Base-by-base conservation (phyloP, 257 asterid species). In the Jacaranda mimosifolia region DNA sequence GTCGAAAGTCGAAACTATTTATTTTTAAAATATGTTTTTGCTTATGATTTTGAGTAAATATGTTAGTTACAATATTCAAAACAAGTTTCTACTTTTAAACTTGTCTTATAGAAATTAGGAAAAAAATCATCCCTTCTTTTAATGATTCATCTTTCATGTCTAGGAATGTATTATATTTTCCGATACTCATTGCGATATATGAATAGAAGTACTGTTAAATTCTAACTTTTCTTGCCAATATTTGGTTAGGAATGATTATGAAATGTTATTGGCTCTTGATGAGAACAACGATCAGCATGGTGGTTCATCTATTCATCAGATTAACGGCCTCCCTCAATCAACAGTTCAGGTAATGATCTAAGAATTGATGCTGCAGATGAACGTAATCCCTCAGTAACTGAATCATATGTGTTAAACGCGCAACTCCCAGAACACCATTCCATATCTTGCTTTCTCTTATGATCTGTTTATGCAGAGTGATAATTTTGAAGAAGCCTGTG, bases 231-330 rank as follows among this genome's bases (percentile, higher is more conserved):
- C 52, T 55, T 76, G 65, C 53, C 49, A 9, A 49, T 52, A 53
- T 73, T 62, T 78, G 65, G 19, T 56, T 78, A 95, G 99, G 87
- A 77, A 90, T 82, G 99, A 95, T 83, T 95, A 95, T 49, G 99
- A 95, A 80, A 89, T 89, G 97, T 78, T 95, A 63, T 80, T 95
- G 90, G 89, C 98, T 62, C 99, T 95, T 59, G 99, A 95, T 78
- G 99, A 95, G 69, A 88, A 92, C 80, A 91, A 82, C 76, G 87
- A 86, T 83, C 88, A 57, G 18, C 96, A 85, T 36, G 83, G 88
- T 11, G 99, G 99, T 70, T 92, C 97, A 72, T 85, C 96, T 71
- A 49, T n/a, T 77, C 83, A 60, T 79, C 91, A 69, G 82, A 91
- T 95, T 64, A 89, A 91, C 73, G 87, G 93, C 78, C 93, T 95